These are phyloP conservation scores for Talaromyces liani DNA, from an alignment of 495 filamentous ascomycete species.

Conservation along the genomic window DNA sequence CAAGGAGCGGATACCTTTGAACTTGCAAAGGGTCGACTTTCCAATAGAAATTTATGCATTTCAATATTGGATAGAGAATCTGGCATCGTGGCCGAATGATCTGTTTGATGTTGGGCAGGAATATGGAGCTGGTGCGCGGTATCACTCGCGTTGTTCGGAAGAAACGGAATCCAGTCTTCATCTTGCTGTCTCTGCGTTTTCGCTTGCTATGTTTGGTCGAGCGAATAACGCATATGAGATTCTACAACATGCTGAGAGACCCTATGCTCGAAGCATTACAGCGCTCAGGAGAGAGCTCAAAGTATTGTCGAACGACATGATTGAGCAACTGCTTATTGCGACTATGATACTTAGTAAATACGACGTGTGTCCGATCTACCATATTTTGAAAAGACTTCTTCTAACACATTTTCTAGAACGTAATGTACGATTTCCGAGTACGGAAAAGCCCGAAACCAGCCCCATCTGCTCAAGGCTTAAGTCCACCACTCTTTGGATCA, in stretches of 20 bases:
- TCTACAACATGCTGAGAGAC: conserved; percentile 11
- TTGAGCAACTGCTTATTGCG: conserved; percentile 22
- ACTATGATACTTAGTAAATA: conserved; percentile 23
- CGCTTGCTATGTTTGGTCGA: conserved; percentile 21
- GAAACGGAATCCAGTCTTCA: conserved; percentile 18
- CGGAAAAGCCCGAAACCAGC: neutral
- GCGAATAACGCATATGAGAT: conserved; percentile 9
- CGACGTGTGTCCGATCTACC: conserved; percentile 13
- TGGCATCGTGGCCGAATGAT: conserved; percentile 10
- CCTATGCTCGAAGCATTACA: conserved; percentile 14
- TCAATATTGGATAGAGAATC: conserved; percentile 10
- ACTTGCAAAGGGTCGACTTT: conserved; percentile 3
- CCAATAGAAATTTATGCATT: conserved; percentile 11
- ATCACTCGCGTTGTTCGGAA: conserved; percentile 10
- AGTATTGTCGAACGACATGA: conserved; percentile 15
- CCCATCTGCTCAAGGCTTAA: neutral
- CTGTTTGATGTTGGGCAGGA: conserved; percentile 16
- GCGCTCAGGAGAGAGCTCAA: conserved; percentile 9
- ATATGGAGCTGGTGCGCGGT: conserved; percentile 15
- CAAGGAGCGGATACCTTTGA: neutral
- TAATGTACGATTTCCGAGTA: neutral
- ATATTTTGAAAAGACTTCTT: neutral
- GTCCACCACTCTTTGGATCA: neutral
- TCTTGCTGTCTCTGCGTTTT: conserved; percentile 21
- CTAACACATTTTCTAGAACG: neutral